phyloP scores from a whole-genome alignment of 2,329 filamentous ascomycete genomes.

The Ambrosiella cleistominuta region DNA sequence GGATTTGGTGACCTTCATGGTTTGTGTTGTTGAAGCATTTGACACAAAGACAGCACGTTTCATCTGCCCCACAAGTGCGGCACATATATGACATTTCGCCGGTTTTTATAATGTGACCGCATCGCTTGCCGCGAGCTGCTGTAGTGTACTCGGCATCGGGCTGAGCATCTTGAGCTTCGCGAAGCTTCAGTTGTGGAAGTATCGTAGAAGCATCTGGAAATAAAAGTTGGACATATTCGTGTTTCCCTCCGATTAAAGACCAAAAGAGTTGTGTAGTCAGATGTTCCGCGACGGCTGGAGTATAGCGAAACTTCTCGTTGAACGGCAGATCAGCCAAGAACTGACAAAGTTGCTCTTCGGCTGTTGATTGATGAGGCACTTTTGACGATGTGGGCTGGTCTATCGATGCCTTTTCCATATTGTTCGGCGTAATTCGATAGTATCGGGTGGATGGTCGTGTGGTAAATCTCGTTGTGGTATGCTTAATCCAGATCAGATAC shows the following conservation, averaged over 20 bases:
- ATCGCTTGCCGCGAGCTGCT: constrained; percentile 77
- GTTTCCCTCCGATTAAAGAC: constrained; percentile 60
- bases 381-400: too few species aligned
- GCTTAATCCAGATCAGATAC: too few species aligned
- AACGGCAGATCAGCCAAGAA: constrained; percentile 63
- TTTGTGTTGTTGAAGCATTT: constrained; percentile 91
- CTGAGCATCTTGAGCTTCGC: constrained; percentile 75
- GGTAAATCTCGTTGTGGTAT: too few species aligned
- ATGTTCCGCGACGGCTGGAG: constrained; percentile 48
- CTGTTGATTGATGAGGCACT: not conserved
- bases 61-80: constrained; percentile 83
- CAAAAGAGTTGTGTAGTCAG: constrained; percentile 70
- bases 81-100: constrained; percentile 91
- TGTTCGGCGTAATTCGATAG: too few species aligned
- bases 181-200: constrained; percentile 52
- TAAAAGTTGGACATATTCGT: constrained; percentile 58
- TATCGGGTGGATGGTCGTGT: too few species aligned
- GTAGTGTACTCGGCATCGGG: constrained; percentile 92
- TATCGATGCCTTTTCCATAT: too few species aligned
- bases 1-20: constrained; percentile 81
- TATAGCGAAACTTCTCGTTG: constrained; percentile 59
- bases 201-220: constrained; percentile 58
- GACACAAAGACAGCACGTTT: constrained; percentile 87
- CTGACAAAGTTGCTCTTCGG: constrained; percentile 66
- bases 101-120: constrained; percentile 90